Evolutionary conservation across 1,284 basidiomycete genomes (phyloP), one percentile per base, ranked within the genome.

Genomic region (Afroboletus lepidellus): DNA sequence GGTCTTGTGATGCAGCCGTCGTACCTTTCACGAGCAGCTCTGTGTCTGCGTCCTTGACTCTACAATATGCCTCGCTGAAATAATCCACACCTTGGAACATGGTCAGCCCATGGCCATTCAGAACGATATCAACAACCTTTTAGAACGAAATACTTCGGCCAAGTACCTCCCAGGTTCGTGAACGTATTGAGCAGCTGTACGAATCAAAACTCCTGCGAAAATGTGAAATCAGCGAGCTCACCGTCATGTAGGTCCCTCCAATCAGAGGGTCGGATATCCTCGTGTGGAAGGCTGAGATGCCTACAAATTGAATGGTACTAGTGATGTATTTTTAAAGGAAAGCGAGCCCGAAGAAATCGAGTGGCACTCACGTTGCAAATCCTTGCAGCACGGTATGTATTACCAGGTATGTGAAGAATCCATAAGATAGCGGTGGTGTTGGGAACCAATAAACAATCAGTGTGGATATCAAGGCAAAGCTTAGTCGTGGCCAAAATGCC

Each of bases 171-270:
- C 55, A 99, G 82, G 68, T 99, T 99, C 21, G 90, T 89, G 59
- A 98, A 93, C 7, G 97, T 99, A 69, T 98, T 98, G 51, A 99
- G 74, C 30, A 99, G 77, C 90, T 95, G 61, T 29, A 34, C 44
- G 47, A 50, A 33, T 43, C 53, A 59, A 30, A 59, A 46, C 30
- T 27, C 39, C 27, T 36, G 42, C 23, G 24, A 44, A 49, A 50
- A 46, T 7, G 13, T 20, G 8, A 30, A 24, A 37, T 29, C 15
- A 13, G 24, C 16, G 37, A 23, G 65, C 85, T 69, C 66, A 93
- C 92, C 15, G 94, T 98, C 94, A 98, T 98, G 69, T 98, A 98
- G 1, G 95, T 98, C 44, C 94, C 97, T 27, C 97, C 97, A 56
- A 99, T 98, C 15, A 98, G 67, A 0, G 97, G 97, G 68, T 99